Conservation (phyloP, 164 flowering plant species). For the Cinnamomum chago region DNA sequence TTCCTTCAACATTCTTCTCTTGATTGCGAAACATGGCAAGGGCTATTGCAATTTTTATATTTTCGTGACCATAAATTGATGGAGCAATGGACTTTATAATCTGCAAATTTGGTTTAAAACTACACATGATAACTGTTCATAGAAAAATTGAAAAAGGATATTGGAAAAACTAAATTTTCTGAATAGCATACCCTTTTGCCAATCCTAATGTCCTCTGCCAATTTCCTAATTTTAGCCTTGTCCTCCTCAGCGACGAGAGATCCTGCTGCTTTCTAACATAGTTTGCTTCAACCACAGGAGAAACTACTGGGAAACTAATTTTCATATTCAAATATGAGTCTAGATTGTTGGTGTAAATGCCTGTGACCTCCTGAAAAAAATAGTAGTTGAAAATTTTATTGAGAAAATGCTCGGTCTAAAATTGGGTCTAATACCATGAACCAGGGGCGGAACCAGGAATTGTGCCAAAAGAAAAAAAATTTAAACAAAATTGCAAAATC, state of each 20-base stretch:
- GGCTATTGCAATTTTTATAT: constrained; percentile 94
- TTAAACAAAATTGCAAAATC: constrained; percentile 23
- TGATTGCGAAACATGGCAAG: constrained; percentile 99
- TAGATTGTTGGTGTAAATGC: constrained; percentile 88
- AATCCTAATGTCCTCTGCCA: constrained; percentile 90
- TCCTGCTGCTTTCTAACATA: constrained; percentile 93
- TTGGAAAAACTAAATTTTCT: not conserved
- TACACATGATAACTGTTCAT: not conserved
- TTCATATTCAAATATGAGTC: constrained; percentile 89
- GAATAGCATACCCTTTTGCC: constrained; percentile 80
- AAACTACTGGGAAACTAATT: constrained; percentile 96
- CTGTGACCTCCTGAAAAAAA: constrained; percentile 81
- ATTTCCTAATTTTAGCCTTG: constrained; percentile 80
- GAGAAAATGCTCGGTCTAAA: not conserved
- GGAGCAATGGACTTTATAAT: constrained; percentile 95
- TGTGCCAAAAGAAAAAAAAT: too few relatives aligned
- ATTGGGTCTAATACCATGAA: not conserved
- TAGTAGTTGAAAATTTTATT: constrained; percentile 2
- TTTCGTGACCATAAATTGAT: constrained; percentile 97
- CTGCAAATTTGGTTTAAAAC: constrained; percentile 31
- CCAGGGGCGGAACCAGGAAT: too few relatives aligned
- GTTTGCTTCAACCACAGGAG: constrained; percentile 94
- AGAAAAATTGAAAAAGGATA: too few relatives aligned
- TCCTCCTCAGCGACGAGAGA: constrained; percentile 93
- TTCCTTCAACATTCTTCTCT: constrained; percentile 93